These are phyloP conservation scores for Excoecaria agallocha DNA, from an alignment of 345 rosid species.

Conservation along the genomic window DNA sequence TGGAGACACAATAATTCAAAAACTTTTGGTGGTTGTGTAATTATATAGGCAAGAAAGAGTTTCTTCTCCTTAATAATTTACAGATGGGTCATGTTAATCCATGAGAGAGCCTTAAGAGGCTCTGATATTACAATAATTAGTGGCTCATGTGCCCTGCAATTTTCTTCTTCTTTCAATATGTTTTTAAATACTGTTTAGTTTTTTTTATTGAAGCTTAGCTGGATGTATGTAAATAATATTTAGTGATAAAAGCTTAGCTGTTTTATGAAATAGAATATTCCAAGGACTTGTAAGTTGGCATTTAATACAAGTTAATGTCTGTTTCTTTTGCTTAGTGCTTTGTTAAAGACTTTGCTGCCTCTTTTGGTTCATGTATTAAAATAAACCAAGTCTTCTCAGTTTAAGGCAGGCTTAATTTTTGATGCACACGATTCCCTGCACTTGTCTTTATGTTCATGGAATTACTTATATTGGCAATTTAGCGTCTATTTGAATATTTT, in stretches of 20 bases:
- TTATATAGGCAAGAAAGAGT: constrained; percentile 4
- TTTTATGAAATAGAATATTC: not conserved
- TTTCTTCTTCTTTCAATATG: no score
- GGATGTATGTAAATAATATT: constrained; percentile 22
- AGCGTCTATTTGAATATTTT: no score
- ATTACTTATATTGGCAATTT: no score
- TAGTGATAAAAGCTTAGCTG: constrained; percentile 9
- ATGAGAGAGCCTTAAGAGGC: not conserved
- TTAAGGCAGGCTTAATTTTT: no score
- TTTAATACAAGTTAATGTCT: constrained; percentile 6
- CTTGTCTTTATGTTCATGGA: no score
- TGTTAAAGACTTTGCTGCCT: not conserved
- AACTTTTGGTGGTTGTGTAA: constrained; percentile 10
- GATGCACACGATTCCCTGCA: no score
- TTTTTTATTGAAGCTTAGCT: constrained; percentile 18
- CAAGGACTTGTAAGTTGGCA: not conserved
- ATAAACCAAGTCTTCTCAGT: not conserved
- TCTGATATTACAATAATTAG: not conserved
- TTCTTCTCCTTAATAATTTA: constrained; percentile 6
- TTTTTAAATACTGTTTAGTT: not conserved
- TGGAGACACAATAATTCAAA: constrained; percentile 19
- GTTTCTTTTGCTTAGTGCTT: constrained; percentile 3
- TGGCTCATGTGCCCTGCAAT: not conserved
- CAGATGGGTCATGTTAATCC: no score
- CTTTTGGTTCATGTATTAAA: not conserved